Conservation (phyloP, 2,329 filamentous ascomycete species). For the Fusarium hostae region DNA sequence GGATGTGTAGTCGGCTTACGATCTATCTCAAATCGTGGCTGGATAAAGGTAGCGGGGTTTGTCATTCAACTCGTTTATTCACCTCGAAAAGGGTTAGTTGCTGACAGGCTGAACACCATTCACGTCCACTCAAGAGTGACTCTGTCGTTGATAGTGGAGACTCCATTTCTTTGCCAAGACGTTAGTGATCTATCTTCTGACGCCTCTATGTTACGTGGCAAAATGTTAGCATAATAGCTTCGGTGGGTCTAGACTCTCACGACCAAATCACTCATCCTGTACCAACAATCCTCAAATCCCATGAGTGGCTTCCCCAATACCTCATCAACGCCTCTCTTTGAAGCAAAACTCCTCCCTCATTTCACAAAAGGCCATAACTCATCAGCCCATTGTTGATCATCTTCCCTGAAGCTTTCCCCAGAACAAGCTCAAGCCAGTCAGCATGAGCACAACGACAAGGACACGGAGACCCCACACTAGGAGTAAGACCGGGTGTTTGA, state of each 20-base stretch:
- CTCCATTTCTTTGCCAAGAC: rapidly evolving
- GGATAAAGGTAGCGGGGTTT: conserved; percentile 6
- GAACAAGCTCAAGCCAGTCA: not conserved
- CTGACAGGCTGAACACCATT: not conserved
- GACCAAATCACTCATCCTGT: not conserved
- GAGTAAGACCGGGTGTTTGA: conserved; percentile 36
- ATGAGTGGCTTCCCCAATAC: not conserved
- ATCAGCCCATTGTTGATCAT: not conserved
- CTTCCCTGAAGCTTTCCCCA: too few species aligned
- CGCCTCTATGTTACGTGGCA: rapidly evolving
- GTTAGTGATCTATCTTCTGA: not conserved
- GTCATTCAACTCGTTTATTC: conserved; percentile 32
- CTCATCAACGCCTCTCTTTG: not conserved
- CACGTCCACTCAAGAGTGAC: not conserved
- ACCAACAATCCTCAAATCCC: not conserved
- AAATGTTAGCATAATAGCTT: not conserved
- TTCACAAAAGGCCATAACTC: not conserved
- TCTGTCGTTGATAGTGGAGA: not conserved
- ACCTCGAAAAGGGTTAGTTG: conserved; percentile 36
- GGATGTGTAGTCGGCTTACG: not conserved
- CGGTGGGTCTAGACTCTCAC: rapidly evolving
- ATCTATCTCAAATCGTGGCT: not conserved
- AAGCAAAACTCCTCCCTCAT: not conserved
- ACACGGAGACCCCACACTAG: conserved; percentile 36
- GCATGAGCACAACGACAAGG: conserved; percentile 13